Base-by-base conservation (phyloP, 139 green algal genomes). In the Chlorella sp. region DNA sequence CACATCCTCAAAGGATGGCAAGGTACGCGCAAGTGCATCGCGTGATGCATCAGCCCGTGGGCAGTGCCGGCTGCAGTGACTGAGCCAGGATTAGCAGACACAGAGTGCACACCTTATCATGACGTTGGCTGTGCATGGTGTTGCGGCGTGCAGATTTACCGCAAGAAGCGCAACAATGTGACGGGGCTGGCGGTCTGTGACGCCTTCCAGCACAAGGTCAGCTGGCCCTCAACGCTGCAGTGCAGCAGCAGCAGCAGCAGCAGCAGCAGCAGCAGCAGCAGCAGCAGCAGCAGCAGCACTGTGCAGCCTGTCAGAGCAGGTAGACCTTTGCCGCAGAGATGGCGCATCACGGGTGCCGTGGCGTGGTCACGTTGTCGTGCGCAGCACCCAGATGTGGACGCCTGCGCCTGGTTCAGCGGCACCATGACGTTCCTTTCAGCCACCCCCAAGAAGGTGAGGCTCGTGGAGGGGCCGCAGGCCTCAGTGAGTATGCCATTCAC, bases 1-100 rank as follows among this genome's bases (percentile, higher is more conserved):
- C 69, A 83, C 69, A 24, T 79, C 72, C 32, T 31, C 35, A 5
- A 83, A 78, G 62, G 72, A 83, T 26, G 74, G 61, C 71, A 61
- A 70, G 71, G 71, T 70, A 71, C 6, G 64, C 5, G 24, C 36
- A 63, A 14, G 17, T 35, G 33, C 32, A 70, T 70, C 14, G 6
- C n/a, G n/a, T n/a, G n/a, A 33, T 14, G 33, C 62, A 36, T 23
- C n/a, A 23, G 4, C 4, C 55, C 55, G 55, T 64, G 55, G 26
- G 30, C 5, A 14, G 5, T 35, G 26, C 29, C 29, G 5, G 4
- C 5, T 24, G 23, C 36, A 23, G 5, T 42, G 30, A 5, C 6
- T 29, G 23, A 29, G 10, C 55, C 55, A 32, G 4, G 10, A 5
- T 36, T 3, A 35, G 62, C 29, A 14, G 22, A n/a, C 29, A 5